These are phyloP conservation scores for Diaporthe caulivora DNA, from an alignment of 2,329 filamentous ascomycete species.

Conservation along the genomic window DNA sequence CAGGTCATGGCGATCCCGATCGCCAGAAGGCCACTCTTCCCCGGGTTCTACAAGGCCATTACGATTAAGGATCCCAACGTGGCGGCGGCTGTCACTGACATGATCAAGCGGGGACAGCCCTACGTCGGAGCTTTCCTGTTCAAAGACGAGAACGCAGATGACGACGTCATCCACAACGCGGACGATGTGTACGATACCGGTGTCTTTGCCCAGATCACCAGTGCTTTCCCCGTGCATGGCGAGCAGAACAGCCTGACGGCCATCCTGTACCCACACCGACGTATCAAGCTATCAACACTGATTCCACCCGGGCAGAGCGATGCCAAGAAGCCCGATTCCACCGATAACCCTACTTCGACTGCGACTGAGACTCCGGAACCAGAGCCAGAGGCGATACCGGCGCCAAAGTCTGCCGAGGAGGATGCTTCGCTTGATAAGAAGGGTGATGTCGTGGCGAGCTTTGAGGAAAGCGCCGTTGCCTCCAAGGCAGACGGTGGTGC, in stretches of 20 bases:
- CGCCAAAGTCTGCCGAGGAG: slow-evolving; percentile 63
- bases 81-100: slow-evolving; percentile 91
- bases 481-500: slow-evolving; percentile 63
- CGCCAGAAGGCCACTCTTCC: slow-evolving; percentile 91
- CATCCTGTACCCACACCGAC: slow-evolving; percentile 94
- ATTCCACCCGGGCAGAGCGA: slow-evolving; percentile 75
- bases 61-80: slow-evolving; percentile 96
- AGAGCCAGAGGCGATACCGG: slow-evolving; percentile 70
- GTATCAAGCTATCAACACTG: slow-evolving; percentile 89
- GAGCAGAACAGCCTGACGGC: slow-evolving; percentile 89
- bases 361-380: slow-evolving; percentile 3
- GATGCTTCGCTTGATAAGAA: slow-evolving; percentile 74
- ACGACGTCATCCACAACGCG: slow-evolving; percentile 89
- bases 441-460: slow-evolving; percentile 96
- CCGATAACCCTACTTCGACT: slow-evolving; percentile 50
- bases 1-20: slow-evolving; percentile 98
- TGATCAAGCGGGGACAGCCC: slow-evolving; percentile 95
- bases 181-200: slow-evolving; percentile 96
- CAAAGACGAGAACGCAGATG: slow-evolving; percentile 94
- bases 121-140: slow-evolving; percentile 98
- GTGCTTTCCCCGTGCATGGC: slow-evolving; percentile 90
- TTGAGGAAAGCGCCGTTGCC: slow-evolving; percentile 84
- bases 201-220: slow-evolving; percentile 98
- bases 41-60: slow-evolving; percentile 98
- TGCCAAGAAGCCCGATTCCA: slow-evolving; percentile 63